These are phyloP conservation scores for Candida dendrica DNA, from an alignment of 805 yeast genomes.

Conservation along the genomic window DNA sequence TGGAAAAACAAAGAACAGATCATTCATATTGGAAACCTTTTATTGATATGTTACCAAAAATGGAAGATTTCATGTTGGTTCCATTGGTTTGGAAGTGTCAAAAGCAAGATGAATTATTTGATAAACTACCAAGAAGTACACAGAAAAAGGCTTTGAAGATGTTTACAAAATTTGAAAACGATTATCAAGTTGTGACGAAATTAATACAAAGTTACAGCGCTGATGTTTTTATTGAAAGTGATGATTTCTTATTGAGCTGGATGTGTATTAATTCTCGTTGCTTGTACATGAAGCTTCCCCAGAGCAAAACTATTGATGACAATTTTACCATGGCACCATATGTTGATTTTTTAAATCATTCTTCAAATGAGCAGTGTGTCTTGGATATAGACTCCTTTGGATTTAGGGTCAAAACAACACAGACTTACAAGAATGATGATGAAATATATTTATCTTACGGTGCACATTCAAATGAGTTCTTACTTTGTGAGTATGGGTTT, in stretches of 20 bases:
- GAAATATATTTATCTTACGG: slow-evolving; percentile 79
- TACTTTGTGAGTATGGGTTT: slow-evolving; percentile 87
- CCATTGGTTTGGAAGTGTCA: slow-evolving; percentile 59
- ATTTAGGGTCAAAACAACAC: slow-evolving; percentile 42
- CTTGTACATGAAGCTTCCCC: slow-evolving; percentile 64
- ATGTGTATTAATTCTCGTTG: slow-evolving; percentile 88
- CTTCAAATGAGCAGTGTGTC: slow-evolving; percentile 40
- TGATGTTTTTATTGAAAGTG: background rate
- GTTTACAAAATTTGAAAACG: slow-evolving; percentile 33
- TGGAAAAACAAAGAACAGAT: slow-evolving; percentile 33
- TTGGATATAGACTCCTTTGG: slow-evolving; percentile 40
- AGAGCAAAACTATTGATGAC: slow-evolving; percentile 42
- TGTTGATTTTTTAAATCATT: slow-evolving; percentile 84
- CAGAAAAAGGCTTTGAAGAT: slow-evolving; percentile 34
- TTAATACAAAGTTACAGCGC: slow-evolving; percentile 7
- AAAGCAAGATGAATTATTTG: slow-evolving; percentile 22
- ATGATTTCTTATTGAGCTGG: slow-evolving; percentile 62
- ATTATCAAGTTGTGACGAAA: slow-evolving; percentile 30
- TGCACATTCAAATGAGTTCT: slow-evolving; percentile 77
- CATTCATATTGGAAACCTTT: slow-evolving; percentile 65
- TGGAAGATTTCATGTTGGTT: slow-evolving; percentile 41
- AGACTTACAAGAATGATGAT: slow-evolving; percentile 29
- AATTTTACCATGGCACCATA: slow-evolving; percentile 88
- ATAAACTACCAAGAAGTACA: slow-evolving; percentile 39
- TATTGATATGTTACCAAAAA: slow-evolving; percentile 53